Conservation (phyloP, 192 early-diverging fungal species). For the Haplosporangium gracile region DNA sequence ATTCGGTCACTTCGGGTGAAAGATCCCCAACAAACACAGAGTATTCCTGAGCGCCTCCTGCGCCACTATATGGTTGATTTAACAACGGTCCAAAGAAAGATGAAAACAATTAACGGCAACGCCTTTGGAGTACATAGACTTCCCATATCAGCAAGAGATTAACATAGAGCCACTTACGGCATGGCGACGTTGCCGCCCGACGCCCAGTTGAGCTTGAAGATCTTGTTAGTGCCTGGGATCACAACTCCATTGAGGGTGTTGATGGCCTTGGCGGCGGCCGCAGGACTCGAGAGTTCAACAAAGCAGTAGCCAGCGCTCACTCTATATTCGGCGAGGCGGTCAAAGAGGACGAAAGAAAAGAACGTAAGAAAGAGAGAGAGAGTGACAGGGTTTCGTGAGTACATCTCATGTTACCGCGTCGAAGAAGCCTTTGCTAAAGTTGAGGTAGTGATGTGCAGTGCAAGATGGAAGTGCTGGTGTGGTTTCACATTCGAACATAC, state of each 20-base stretch:
- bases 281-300: slow-evolving; percentile 81
- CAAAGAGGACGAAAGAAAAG: not conserved
- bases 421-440: too few species aligned
- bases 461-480: not conserved
- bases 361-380: not conserved
- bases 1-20: slow-evolving; percentile 90
- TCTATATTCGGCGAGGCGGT: slow-evolving; percentile 24
- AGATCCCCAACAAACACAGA: slow-evolving; percentile 98
- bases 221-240: slow-evolving; percentile 85
- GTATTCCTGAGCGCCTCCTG: slow-evolving; percentile 82
- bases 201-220: slow-evolving; percentile 98
- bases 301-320: slow-evolving; percentile 93
- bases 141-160: not conserved
- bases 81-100: not conserved
- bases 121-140: not conserved
- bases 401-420: too few species aligned
- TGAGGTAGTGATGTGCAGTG: too few species aligned
- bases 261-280: slow-evolving; percentile 80
- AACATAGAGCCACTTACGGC: slow-evolving; percentile 5
- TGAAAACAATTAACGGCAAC: not conserved
- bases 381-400: not conserved
- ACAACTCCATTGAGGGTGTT: slow-evolving; percentile 80
- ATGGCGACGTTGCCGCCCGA: slow-evolving; percentile 69
- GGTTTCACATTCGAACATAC: slow-evolving; percentile 56
- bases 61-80: slow-evolving; percentile 49